Evolutionary conservation across 257 asterid genomes (phyloP).

Genomic region (Fraxinus excelsior): DNA sequence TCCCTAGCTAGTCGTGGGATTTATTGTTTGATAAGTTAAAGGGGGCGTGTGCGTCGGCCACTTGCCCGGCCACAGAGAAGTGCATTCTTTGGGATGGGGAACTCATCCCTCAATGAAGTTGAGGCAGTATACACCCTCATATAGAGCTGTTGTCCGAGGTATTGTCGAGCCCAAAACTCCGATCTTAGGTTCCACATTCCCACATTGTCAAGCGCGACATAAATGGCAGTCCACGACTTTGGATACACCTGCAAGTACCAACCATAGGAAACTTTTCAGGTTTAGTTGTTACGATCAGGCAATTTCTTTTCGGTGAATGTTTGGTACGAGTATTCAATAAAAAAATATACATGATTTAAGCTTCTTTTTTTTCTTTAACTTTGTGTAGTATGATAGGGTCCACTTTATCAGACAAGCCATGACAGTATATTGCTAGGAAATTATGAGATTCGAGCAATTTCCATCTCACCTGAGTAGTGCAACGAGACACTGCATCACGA

Average conservation of each 20-base stretch:
- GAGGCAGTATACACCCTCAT: slow-evolving; percentile 60
- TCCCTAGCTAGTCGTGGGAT: slow-evolving; percentile 18
- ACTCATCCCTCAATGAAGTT: slow-evolving; percentile 73
- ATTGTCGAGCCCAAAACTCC: slow-evolving; percentile 77
- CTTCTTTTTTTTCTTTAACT: neutral
- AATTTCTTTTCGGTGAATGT: neutral
- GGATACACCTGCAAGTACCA: slow-evolving; percentile 60
- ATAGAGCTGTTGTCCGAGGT: slow-evolving; percentile 67
- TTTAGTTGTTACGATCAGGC: neutral
- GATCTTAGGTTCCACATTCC: slow-evolving; percentile 85
- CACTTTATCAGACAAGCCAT: neutral
- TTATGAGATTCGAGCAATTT: neutral
- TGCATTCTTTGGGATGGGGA: slow-evolving; percentile 67
- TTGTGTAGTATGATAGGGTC: neutral
- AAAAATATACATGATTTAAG: neutral
- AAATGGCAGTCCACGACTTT: slow-evolving; percentile 68
- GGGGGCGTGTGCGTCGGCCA: slow-evolving; percentile 62
- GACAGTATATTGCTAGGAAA: neutral
- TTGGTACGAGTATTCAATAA: neutral
- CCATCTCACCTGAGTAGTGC: slow-evolving; percentile 56
- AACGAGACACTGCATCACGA: slow-evolving; percentile 61
- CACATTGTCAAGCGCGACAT: slow-evolving; percentile 67
- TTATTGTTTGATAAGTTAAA: slow-evolving; percentile 26
- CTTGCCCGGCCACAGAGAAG: slow-evolving; percentile 72
- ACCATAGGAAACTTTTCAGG: neutral